Conservation (phyloP, 73 alveolate species). For the Durusdinium trenchii region DNA sequence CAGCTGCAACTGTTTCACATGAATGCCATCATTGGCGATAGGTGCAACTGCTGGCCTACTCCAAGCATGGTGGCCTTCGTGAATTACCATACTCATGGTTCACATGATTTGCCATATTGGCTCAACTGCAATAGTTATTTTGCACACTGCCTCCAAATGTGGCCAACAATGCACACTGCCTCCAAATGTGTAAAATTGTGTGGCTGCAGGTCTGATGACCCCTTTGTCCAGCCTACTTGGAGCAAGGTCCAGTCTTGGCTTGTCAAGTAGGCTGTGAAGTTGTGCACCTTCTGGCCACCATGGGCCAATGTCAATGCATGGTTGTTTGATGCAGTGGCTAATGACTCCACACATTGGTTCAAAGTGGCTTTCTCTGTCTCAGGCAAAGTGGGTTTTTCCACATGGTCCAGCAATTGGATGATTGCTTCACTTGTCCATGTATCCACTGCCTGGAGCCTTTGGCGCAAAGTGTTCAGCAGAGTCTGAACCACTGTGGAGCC, state of each 20-base stretch:
- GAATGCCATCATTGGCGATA: no score
- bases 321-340: background rate
- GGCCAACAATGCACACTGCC: no score
- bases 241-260: background rate
- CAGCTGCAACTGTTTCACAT: no score
- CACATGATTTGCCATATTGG: no score
- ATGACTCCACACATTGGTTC: background rate
- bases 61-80: no score
- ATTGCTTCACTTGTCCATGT: constrained; percentile 9
- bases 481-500: background rate
- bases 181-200: no score
- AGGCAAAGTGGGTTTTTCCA: background rate
- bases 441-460: background rate
- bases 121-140: no score
- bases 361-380: background rate
- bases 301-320: background rate
- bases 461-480: background rate
- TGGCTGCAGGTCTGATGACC: no score
- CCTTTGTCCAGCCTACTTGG: no score
- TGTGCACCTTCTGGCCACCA: constrained; percentile 12
- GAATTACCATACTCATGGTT: no score
- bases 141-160: no score
- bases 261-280: background rate
- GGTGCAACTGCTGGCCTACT: no score
- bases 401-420: constrained; percentile 12